These are phyloP conservation scores for Elongisporangium prolatum DNA, from an alignment of 352 stramenopile genomes.

Conservation along the genomic window DNA sequence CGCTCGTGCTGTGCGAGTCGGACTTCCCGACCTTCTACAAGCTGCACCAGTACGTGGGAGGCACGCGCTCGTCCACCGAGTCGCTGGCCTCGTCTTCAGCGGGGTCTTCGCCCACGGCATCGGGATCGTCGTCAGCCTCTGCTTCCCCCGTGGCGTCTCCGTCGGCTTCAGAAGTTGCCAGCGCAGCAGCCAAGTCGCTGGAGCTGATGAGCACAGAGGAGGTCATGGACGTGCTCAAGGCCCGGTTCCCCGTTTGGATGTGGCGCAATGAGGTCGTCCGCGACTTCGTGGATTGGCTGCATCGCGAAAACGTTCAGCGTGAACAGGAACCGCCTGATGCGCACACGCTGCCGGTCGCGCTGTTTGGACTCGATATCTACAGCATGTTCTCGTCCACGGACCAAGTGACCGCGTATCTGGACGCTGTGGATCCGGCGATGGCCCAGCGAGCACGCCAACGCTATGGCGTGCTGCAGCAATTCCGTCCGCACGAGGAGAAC, in stretches of 20 bases:
- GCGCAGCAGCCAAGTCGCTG: no score
- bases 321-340: neutral
- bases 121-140: neutral
- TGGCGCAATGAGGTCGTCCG: conserved; percentile 31
- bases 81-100: conserved; percentile 10
- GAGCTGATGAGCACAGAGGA: conserved; percentile 9
- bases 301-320: conserved; percentile 4
- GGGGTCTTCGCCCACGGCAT: conserved; percentile 7
- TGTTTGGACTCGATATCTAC: conserved; percentile 33
- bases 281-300: conserved; percentile 31
- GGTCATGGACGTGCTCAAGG: conserved; percentile 25
- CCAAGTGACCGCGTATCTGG: conserved; percentile 25
- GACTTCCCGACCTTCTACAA: conserved; percentile 32
- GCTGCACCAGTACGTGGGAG: conserved; percentile 19
- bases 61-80: conserved; percentile 10
- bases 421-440: conserved; percentile 20
- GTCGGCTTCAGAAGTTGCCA: neutral
- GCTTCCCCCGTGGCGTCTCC: neutral
- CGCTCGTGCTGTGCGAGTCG: conserved; percentile 29
- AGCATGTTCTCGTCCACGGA: conserved; percentile 31
- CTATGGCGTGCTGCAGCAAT: conserved; percentile 16
- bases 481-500: conserved; percentile 20
- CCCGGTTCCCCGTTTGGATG: conserved; percentile 32
- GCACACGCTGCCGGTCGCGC: conserved; percentile 13
- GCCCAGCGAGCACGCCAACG: conserved; percentile 18